Percentiles rank a stretch among this genome's conserved stretches.
These are phyloP conservation scores for Trichoderma sp. DNA, from an alignment of 2,329 filamentous ascomycete species.

Conservation along the genomic window DNA sequence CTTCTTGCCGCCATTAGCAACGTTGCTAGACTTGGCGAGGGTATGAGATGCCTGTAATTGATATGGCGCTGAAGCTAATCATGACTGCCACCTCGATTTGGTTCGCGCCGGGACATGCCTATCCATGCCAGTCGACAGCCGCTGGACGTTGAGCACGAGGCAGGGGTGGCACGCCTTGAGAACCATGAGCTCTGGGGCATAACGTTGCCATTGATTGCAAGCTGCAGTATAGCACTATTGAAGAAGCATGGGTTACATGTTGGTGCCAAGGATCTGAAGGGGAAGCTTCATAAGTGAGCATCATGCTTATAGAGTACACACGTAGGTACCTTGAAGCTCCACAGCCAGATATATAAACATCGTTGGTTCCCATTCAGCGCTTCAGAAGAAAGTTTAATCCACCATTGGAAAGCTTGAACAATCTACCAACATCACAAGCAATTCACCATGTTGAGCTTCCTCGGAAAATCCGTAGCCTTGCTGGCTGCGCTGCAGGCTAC, in stretches of 20 bases:
- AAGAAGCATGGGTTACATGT: slow-evolving; percentile 10
- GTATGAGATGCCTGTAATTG: neutral
- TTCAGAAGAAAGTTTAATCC: neutral
- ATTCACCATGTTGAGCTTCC: slow-evolving; percentile 22
- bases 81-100: neutral
- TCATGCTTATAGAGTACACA: neutral
- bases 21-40: slow-evolving; percentile 21
- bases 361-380: neutral
- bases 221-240: neutral
- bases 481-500: slow-evolving; percentile 31
- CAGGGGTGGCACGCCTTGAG: neutral
- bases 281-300: neutral
- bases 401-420: neutral
- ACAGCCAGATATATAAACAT: slow-evolving; percentile 9
- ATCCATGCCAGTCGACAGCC: neutral
- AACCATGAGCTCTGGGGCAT: neutral
- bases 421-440: neutral
- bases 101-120: slow-evolving; percentile 5
- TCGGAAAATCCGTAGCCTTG: slow-evolving; percentile 31
- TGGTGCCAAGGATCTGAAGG: neutral
- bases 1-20: slow-evolving; percentile 11
- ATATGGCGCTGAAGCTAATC: neutral
- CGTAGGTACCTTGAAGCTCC: neutral
- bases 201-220: slow-evolving; percentile 7
- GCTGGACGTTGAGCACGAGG: neutral